Percentiles rank a stretch among this genome's conserved stretches.
These are phyloP conservation scores for Pichia sp. DNA, from an alignment of 1,139 yeast species.

Conservation along the genomic window DNA sequence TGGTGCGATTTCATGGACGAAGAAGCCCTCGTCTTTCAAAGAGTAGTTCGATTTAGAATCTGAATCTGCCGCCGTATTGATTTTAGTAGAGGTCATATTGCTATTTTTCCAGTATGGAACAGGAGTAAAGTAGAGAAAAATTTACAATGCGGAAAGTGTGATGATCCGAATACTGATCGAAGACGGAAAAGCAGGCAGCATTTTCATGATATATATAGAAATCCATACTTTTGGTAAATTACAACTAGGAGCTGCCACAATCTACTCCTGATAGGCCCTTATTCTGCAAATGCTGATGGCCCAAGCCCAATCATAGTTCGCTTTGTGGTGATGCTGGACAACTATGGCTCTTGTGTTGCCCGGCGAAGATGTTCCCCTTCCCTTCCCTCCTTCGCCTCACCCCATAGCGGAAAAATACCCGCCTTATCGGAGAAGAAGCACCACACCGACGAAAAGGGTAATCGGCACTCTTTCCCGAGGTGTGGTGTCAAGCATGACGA, in stretches of 20 bases:
- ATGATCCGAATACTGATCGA: no score
- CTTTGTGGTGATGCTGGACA: not conserved
- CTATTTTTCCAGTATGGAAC: not conserved
- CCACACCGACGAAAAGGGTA: not conserved
- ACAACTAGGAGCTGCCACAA: not conserved
- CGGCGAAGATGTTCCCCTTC: no score
- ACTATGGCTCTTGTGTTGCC: not conserved
- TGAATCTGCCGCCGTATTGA: not conserved
- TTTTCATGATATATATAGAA: no score
- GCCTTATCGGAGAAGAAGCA: not conserved
- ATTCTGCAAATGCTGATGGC: not conserved
- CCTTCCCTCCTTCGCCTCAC: not conserved
- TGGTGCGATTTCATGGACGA: not conserved
- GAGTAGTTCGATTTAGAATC: slow-evolving; percentile 3
- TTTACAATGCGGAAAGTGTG: not conserved
- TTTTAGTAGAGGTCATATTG: not conserved
- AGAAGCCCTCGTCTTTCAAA: not conserved
- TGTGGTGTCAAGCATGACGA: not conserved
- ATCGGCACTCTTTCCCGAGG: not conserved
- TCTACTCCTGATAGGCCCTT: not conserved
- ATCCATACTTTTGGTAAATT: no score
- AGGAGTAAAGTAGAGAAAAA: not conserved
- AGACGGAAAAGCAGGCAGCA: no score
- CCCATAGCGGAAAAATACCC: not conserved
- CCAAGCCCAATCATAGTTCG: not conserved